Evolutionary conservation across 257 asterid genomes (phyloP).

Genomic region (Solanum neorickii): DNA sequence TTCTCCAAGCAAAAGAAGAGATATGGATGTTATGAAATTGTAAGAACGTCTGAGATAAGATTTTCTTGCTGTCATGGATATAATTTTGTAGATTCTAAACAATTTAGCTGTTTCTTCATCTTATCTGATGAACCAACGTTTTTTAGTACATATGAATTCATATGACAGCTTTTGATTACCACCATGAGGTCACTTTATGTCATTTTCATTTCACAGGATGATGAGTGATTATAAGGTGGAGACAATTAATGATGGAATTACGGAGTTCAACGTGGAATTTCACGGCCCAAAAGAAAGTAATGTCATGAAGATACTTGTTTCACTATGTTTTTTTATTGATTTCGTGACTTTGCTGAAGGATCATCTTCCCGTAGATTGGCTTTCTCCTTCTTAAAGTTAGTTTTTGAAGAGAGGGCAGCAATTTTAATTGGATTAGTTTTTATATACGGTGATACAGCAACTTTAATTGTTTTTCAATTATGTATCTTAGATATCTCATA

Average conservation of each 20-base stretch:
- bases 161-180: background rate
- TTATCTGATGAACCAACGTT: background rate
- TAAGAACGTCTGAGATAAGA: conserved; percentile 13
- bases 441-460: background rate
- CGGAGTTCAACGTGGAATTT: conserved; percentile 75
- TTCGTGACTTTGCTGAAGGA: background rate
- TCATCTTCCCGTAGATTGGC: background rate
- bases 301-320: background rate
- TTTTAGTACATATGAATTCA: background rate
- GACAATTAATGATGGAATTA: conserved; percentile 74
- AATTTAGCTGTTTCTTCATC: background rate
- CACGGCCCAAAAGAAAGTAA: conserved; percentile 98
- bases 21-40: conserved; percentile 97
- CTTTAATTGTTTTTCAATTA: background rate
- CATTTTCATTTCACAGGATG: conserved; percentile 46
- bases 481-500: background rate
- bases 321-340: background rate
- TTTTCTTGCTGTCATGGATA: background rate
- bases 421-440: background rate
- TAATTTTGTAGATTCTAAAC: background rate
- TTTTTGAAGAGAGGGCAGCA: background rate
- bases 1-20: conserved; percentile 91
- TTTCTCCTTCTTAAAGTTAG: background rate
- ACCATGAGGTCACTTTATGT: background rate
- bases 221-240: conserved; percentile 88